Base-by-base conservation (phyloP, 202 grass and related monocot species). In the Carex arenaria region DNA sequence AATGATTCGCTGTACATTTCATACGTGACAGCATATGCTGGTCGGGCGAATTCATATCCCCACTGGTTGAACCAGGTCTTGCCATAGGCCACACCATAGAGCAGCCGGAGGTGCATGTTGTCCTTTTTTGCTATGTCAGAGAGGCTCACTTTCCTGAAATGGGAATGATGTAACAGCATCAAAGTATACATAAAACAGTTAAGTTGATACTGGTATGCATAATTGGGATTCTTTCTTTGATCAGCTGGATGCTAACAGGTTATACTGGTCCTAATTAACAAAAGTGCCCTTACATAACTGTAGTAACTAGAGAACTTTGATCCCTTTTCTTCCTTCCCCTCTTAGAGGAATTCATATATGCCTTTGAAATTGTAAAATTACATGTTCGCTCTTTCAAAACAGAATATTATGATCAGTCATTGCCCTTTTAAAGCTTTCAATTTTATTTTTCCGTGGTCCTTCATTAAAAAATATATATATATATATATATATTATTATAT, bases 51-150 rank as follows among this genome's bases (percentile, higher is more conserved):
- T 78, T 61, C 42, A 84, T 95, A 98, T 45, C 95, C 95, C 95
- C 92, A 95, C 31, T 87, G 89, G 5, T 88, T 87, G 78, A 98
- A 98, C 92, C 95, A 98, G 13, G 95, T 90, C 79, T 90, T 88
- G 38, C 95, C 89, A 61, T 91, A 95, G 26, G 92, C 92, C 0
- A 95, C 79, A 79, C 92, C 91, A 67, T 93, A 88, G 8, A 98
- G 77, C 59, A 95, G 78, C 76, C 95, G 80, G 10, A 98, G 87
- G 69, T 90, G 90, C 95, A 93, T 92, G 78, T 86, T 83, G 10
- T 79, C 91, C 84, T 94, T 98, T 69, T 87, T 89, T 86, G 92
- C 86, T 31, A 62, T 80, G 61, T 98, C 95, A 1, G 88, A 87
- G 0, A 98, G 63, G 67, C 92, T 98, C 63, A 93, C 78, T 88